A percentile compares a stretch with the other conserved stretches of the same genome.
phyloP scores from a whole-genome alignment of 2,329 filamentous ascomycete species.

The Trichoderma lentiforme region DNA sequence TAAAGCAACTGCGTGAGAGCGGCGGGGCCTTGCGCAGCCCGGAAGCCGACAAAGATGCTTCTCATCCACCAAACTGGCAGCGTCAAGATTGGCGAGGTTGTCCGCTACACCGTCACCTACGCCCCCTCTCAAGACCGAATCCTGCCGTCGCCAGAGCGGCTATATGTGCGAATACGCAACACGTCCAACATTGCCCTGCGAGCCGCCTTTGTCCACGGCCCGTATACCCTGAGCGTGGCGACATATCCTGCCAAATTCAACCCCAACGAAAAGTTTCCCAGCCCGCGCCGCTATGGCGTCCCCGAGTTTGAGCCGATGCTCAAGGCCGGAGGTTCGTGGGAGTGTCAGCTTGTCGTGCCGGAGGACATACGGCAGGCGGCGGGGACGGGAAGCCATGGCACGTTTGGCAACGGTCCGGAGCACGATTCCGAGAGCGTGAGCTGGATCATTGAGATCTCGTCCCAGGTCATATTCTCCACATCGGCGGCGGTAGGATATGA shows the following conservation, averaged over 20 bases:
- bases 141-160: slow-evolving; percentile 74
- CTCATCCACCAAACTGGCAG: slow-evolving; percentile 86
- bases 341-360: slow-evolving; percentile 74
- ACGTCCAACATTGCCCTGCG: slow-evolving; percentile 85
- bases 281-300: slow-evolving; percentile 66
- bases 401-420: slow-evolving; percentile 44
- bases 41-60: slow-evolving; percentile 58
- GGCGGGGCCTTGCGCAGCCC: background rate
- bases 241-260: slow-evolving; percentile 82
- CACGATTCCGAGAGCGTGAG: slow-evolving; percentile 59
- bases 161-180: slow-evolving; percentile 88
- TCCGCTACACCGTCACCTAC: slow-evolving; percentile 90
- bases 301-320: slow-evolving; percentile 95
- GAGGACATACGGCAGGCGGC: slow-evolving; percentile 69
- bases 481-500: slow-evolving; percentile 88
- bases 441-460: slow-evolving; percentile 89
- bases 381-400: slow-evolving; percentile 42
- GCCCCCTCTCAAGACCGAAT: slow-evolving; percentile 86
- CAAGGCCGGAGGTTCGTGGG: slow-evolving; percentile 88
- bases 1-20: background rate
- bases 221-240: slow-evolving; percentile 84
- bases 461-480: slow-evolving; percentile 89
- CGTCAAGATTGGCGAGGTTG: slow-evolving; percentile 91
- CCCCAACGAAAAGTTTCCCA: slow-evolving; percentile 73
- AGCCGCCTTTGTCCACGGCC: slow-evolving; percentile 93